Percentiles rank a stretch among this genome's conserved stretches.
Evolutionary conservation across 2,329 filamentous ascomycete genomes (phyloP).

Genomic region (Ascochyta viciae-villosae): DNA sequence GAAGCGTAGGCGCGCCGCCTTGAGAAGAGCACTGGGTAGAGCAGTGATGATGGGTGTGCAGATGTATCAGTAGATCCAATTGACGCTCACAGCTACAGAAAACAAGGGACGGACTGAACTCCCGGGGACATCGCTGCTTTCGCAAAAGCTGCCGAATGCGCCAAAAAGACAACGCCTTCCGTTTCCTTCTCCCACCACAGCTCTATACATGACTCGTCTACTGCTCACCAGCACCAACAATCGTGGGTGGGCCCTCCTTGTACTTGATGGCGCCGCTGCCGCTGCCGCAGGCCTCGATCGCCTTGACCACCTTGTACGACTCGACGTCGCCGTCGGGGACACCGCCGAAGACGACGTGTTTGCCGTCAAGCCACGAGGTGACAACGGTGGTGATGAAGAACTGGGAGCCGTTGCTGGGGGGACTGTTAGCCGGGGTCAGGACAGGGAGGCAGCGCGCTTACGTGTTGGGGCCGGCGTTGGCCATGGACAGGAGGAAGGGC

Average conservation of each 20-base stretch:
- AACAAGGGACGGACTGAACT: conserved; percentile 15
- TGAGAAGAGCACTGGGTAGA: background rate
- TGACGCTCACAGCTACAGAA: conserved; percentile 31
- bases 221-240: conserved; percentile 57
- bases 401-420: conserved; percentile 70
- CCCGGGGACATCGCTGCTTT: conserved; percentile 8
- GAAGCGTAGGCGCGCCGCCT: background rate
- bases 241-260: conserved; percentile 60
- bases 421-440: conserved; percentile 20
- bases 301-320: conserved; percentile 63
- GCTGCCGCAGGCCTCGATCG: conserved; percentile 66
- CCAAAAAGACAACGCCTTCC: conserved; percentile 9
- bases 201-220: conserved; percentile 42
- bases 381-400: conserved; percentile 76
- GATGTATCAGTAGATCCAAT: conserved; percentile 24
- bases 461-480: conserved; percentile 95
- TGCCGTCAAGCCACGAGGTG: conserved; percentile 74
- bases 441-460: conserved; percentile 48
- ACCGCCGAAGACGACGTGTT: conserved; percentile 86
- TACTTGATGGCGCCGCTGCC: conserved; percentile 60
- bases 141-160: conserved; percentile 17
- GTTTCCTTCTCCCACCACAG: conserved; percentile 15
- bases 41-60: background rate
- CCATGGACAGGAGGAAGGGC: conserved; percentile 89
- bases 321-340: conserved; percentile 63